Conservation (phyloP, 1,284 basidiomycete species). For the Pterulicium gracile region DNA sequence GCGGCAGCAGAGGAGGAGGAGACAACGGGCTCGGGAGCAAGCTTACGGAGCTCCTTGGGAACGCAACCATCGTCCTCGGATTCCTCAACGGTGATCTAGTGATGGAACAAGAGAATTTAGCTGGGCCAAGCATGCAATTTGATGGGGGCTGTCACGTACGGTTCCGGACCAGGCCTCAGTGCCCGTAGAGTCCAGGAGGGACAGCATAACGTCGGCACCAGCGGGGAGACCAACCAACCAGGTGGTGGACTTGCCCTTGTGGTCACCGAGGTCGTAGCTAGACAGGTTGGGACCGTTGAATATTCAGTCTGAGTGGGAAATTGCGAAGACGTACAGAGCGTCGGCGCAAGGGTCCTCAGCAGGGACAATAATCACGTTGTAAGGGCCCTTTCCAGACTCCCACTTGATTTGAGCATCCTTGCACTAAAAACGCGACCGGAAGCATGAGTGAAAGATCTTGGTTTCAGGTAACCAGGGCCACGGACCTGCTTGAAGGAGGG, state of each 20-base stretch:
- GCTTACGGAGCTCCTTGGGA: conserved; percentile 7
- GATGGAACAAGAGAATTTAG: conserved; percentile 2
- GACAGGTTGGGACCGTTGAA: conserved; percentile 7
- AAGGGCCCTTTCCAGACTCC: conserved; percentile 36
- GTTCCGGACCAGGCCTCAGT: conserved; percentile 54
- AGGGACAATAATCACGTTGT: conserved; percentile 47
- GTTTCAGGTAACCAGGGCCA: conserved; percentile 3
- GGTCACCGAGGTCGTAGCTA: conserved; percentile 50
- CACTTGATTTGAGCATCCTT: conserved; percentile 39
- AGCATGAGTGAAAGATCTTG: no score
- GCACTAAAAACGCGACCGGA: conserved; percentile 37
- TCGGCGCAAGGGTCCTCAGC: conserved; percentile 44
- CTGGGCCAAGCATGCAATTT: neutral
- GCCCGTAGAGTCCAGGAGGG: conserved; percentile 39
- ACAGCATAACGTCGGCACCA: conserved; percentile 40
- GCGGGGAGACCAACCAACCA: conserved; percentile 39
- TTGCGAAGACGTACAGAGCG: conserved; percentile 36
- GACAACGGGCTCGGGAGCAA: conserved; percentile 13
- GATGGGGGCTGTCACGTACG: conserved; percentile 25
- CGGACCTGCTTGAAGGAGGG: conserved; percentile 45
- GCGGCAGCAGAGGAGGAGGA: conserved; percentile 13
- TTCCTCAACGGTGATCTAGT: conserved; percentile 41
- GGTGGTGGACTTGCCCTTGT: conserved; percentile 27
- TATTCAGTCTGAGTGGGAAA: neutral
- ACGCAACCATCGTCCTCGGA: conserved; percentile 43